Evolutionary conservation across 2,329 filamentous ascomycete genomes (phyloP).

Genomic region (Xylariaceae sp.): DNA sequence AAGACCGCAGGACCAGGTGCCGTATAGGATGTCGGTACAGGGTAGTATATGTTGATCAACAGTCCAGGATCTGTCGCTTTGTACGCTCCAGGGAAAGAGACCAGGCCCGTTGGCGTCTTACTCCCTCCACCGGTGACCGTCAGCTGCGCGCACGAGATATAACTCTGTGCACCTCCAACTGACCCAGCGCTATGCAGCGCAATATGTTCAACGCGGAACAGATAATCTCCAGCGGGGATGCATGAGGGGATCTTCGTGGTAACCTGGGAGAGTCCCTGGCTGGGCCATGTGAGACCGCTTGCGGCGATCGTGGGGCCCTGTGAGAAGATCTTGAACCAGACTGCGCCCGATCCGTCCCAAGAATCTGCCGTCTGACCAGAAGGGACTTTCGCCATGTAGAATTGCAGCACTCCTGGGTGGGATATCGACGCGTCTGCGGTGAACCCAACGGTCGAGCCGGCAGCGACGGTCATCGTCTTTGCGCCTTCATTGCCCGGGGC

Average conservation of each 20-base stretch:
- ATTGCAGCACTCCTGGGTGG: slow-evolving; percentile 40
- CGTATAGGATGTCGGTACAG: slow-evolving; percentile 38
- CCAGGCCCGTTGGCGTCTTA: slow-evolving; percentile 34
- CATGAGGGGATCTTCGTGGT: slow-evolving; percentile 42
- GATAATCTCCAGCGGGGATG: slow-evolving; percentile 48
- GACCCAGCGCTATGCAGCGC: slow-evolving; percentile 43
- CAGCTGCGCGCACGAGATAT: slow-evolving; percentile 39
- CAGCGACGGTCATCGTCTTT: slow-evolving; percentile 41
- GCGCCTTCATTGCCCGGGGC: slow-evolving; percentile 39
- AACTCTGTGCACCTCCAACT: slow-evolving; percentile 45
- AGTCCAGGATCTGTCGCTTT: slow-evolving; percentile 40
- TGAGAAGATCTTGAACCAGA: slow-evolving; percentile 46
- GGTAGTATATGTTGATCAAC: slow-evolving; percentile 44
- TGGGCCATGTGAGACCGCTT: slow-evolving; percentile 40
- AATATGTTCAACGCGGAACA: slow-evolving; percentile 48
- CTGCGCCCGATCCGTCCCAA: slow-evolving; percentile 37
- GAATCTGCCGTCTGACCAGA: slow-evolving; percentile 35
- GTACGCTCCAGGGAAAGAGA: slow-evolving; percentile 44
- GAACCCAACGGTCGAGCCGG: slow-evolving; percentile 44
- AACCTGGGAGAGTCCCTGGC: slow-evolving; percentile 37
- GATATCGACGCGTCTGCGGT: slow-evolving; percentile 41
- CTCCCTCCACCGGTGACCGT: slow-evolving; percentile 43
- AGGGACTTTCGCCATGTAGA: slow-evolving; percentile 42
- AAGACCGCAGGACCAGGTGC: slow-evolving; percentile 29
- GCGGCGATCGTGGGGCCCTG: slow-evolving; percentile 38